These are phyloP conservation scores for Tolypocladium tundrense DNA, from an alignment of 2,329 filamentous ascomycete genomes.

Conservation along the genomic window DNA sequence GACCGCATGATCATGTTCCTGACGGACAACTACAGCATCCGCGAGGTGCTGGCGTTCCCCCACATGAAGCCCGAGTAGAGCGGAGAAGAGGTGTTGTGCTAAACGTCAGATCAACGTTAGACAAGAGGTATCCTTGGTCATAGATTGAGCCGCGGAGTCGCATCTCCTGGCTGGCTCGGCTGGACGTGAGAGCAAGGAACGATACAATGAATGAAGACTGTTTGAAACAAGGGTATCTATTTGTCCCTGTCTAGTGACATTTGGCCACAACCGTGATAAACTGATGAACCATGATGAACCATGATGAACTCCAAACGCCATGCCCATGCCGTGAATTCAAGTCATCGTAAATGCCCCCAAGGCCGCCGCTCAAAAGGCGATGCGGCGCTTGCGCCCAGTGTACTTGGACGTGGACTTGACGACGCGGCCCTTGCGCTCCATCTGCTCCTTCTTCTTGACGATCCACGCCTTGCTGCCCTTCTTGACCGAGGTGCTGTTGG, in stretches of 20 bases:
- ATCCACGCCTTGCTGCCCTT: slow-evolving; percentile 86
- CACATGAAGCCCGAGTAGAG: slow-evolving; percentile 88
- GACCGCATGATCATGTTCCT: slow-evolving; percentile 93
- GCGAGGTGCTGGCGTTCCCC: slow-evolving; percentile 92
- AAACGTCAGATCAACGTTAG: neutral
- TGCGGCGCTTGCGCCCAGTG: slow-evolving; percentile 76
- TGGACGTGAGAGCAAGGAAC: neutral
- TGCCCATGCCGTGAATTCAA: slow-evolving; percentile 5
- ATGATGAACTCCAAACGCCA: slow-evolving; percentile 10
- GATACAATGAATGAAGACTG: neutral
- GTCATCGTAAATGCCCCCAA: neutral
- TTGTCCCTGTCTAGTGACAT: neutral
- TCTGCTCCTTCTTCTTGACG: slow-evolving; percentile 78
- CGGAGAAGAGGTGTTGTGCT: neutral
- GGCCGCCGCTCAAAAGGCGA: slow-evolving; percentile 51
- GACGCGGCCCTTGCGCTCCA: slow-evolving; percentile 88
- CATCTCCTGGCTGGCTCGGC: neutral
- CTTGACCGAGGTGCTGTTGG: slow-evolving; percentile 44
- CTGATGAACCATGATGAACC: neutral
- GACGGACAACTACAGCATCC: slow-evolving; percentile 87
- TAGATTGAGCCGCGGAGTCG: neutral
- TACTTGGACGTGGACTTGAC: slow-evolving; percentile 91
- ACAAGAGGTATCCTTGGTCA: neutral
- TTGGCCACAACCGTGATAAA: neutral
- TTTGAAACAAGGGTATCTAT: slow-evolving; percentile 8